phyloP scores from a whole-genome alignment of 1,284 basidiomycete genomes.

The Cutaneotrichosporon dermatis region DNA sequence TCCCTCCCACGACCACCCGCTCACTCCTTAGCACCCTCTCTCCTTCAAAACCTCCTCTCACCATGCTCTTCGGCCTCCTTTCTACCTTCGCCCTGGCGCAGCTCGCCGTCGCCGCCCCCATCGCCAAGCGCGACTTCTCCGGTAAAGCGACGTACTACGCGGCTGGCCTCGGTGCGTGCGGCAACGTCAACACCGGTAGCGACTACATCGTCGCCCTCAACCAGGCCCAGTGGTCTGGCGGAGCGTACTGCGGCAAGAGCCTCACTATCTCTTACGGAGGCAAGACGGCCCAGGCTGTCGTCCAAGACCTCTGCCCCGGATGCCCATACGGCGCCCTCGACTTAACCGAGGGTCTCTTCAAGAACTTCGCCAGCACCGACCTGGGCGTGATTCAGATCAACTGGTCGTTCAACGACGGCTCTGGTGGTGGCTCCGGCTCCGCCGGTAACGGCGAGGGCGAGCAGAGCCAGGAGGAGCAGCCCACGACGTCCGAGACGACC shows the following conservation, averaged over 20 bases:
- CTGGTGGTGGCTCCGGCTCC: slow-evolving; percentile 8
- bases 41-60: neutral
- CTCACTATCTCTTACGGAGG: slow-evolving; percentile 63
- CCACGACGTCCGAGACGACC: too few species aligned
- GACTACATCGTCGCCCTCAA: slow-evolving; percentile 49
- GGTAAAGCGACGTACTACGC: slow-evolving; percentile 25
- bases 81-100: neutral
- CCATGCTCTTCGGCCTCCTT: neutral
- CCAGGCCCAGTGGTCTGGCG: slow-evolving; percentile 51
- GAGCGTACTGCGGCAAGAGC: slow-evolving; percentile 57
- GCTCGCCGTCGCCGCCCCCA: slow-evolving; percentile 3
- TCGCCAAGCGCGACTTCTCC: slow-evolving; percentile 15
- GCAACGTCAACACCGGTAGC: slow-evolving; percentile 7
- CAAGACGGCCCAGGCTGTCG: slow-evolving; percentile 58
- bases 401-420: slow-evolving; percentile 57
- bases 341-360: slow-evolving; percentile 69
- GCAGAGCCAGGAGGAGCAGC: too few species aligned
- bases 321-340: slow-evolving; percentile 63
- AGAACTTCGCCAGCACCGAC: slow-evolving; percentile 37
- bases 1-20: neutral
- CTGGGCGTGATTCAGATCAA: slow-evolving; percentile 57
- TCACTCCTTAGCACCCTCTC: neutral
- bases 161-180: slow-evolving; percentile 28
- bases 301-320: slow-evolving; percentile 58
- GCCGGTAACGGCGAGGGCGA: neutral